A percentile compares a stretch with the other conserved stretches of the same genome.
phyloP scores from a whole-genome alignment of 139 green algal genomes.

The Chlorella sp. region DNA sequence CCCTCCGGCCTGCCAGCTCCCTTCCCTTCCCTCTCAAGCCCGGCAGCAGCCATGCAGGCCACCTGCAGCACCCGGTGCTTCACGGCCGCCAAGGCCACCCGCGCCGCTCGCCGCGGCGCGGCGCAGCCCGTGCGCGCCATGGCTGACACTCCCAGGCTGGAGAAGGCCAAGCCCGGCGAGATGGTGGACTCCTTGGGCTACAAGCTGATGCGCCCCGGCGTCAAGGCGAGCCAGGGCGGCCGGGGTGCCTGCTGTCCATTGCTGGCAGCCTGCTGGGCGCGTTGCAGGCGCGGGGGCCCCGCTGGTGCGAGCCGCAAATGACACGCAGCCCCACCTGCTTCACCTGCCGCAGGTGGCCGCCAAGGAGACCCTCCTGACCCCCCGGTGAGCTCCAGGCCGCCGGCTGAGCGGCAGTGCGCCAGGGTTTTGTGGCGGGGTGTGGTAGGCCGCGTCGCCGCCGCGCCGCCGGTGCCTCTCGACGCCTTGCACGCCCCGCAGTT shows the following conservation, averaged over 20 bases:
- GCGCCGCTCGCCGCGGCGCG: slow-evolving; percentile 13
- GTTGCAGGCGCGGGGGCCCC: not conserved
- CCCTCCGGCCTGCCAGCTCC: not conserved
- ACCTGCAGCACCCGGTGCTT: slow-evolving; percentile 26
- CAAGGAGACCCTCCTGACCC: slow-evolving; percentile 92
- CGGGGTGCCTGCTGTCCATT: not conserved
- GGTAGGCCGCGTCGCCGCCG: not conserved
- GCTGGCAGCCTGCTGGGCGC: not conserved
- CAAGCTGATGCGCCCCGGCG: slow-evolving; percentile 87
- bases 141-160: not conserved
- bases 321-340: not conserved
- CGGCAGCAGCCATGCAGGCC: slow-evolving; percentile 28
- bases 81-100: slow-evolving; percentile 24
- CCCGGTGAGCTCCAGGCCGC: slow-evolving; percentile 55
- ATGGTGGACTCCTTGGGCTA: slow-evolving; percentile 68
- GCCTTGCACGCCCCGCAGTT: not conserved
- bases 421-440: slow-evolving; percentile 22
- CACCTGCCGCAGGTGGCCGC: slow-evolving; percentile 47
- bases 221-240: slow-evolving; percentile 72
- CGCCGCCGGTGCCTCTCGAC: not conserved
- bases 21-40: not conserved
- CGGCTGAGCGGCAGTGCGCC: not conserved
- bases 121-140: slow-evolving; percentile 32
- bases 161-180: slow-evolving; percentile 5
- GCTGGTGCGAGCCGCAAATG: not conserved